Base-by-base conservation (phyloP, 768 basidiomycete species). In the Crepidotus variabilis region DNA sequence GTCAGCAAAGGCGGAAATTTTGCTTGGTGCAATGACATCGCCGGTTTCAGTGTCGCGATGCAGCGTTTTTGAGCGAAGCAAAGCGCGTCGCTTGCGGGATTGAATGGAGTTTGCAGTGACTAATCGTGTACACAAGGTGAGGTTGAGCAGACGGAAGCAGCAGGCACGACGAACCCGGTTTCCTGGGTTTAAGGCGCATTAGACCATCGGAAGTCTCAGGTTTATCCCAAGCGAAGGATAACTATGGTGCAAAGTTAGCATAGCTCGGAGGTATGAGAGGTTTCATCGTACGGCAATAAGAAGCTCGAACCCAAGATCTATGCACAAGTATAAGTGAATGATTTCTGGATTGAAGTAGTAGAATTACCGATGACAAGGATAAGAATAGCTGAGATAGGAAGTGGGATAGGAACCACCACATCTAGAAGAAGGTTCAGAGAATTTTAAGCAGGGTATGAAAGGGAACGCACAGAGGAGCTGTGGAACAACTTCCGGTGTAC, bases 151-250 rank as follows among this genome's bases (percentile, higher is more conserved):
- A 1, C 13, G 3, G 24, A 14, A 10, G 24, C 2, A 18, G n/a
- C 36, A 7, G 14, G 33, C 7, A 23, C 5, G 20, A 55, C 71
- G 20, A 49, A 82, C 84, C 83, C 57, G 86, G 85, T 67, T 85
- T 87, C 21, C 86, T 80, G 11, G 86, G 86, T 22, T 68, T 71
- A 75, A 87, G 73, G 21, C 84, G 79, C 86, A 88, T 88, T 34
- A 88, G 67, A 23, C 84, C 84, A 61, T 87, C 85, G 32, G 67
- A 62, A 0, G 84, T 83, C 67, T 88, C 85, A 0, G 86, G 83
- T 58, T 82, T 74, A 65, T 88, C 86, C 86, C 86, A 88, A 0
- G 86, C 86, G 56, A 88, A 88, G 1, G 85, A 84, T 13, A 88
- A 73, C 83, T 85, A 57, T 2, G 39, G 34, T 28, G 16, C 13